These are phyloP conservation scores for Termitomyces sp. DNA, from an alignment of 768 basidiomycete species.

Conservation along the genomic window DNA sequence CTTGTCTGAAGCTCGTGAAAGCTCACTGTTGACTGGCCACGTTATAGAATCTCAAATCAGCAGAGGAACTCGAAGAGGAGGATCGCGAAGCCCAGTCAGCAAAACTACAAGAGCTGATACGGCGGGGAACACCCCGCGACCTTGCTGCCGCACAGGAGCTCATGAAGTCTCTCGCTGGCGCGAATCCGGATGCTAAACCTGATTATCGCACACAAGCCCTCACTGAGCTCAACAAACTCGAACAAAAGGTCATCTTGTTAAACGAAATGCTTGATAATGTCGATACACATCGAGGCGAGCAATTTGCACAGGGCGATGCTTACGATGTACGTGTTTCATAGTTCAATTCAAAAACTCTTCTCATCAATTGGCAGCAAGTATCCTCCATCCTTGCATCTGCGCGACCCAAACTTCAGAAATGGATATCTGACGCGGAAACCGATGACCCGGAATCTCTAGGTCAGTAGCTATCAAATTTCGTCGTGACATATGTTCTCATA, in stretches of 20 bases:
- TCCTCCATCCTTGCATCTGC: conserved; percentile 75
- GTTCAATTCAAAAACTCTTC: neutral
- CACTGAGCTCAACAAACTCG: conserved; percentile 88
- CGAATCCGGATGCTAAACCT: conserved; percentile 90
- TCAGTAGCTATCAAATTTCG: conserved; percentile 27
- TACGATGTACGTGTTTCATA: conserved; percentile 67
- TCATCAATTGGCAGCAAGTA: conserved; percentile 63
- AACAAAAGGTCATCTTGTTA: conserved; percentile 90
- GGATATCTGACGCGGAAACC: conserved; percentile 91
- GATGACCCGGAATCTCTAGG: conserved; percentile 89
- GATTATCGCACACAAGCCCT: conserved; percentile 91
- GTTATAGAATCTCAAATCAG: conserved; percentile 80
- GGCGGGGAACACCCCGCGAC: conserved; percentile 93
- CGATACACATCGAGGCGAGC: conserved; percentile 64
- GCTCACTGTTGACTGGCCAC: neutral
- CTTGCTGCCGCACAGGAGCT: conserved; percentile 93
- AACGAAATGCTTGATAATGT: conserved; percentile 98
- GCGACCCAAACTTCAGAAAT: conserved; percentile 93
- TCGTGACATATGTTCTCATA: neutral
- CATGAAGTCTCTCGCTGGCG: conserved; percentile 94
- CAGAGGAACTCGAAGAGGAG: conserved; percentile 93
- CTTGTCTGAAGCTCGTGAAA: neutral
- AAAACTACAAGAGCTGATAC: conserved; percentile 97
- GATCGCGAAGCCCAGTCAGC: conserved; percentile 93
- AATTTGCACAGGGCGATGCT: conserved; percentile 82